Evolutionary conservation across 495 filamentous ascomycete species (phyloP), one percentile per base, ranked within the genome.

Genomic region (Penicillium chermesinum): DNA sequence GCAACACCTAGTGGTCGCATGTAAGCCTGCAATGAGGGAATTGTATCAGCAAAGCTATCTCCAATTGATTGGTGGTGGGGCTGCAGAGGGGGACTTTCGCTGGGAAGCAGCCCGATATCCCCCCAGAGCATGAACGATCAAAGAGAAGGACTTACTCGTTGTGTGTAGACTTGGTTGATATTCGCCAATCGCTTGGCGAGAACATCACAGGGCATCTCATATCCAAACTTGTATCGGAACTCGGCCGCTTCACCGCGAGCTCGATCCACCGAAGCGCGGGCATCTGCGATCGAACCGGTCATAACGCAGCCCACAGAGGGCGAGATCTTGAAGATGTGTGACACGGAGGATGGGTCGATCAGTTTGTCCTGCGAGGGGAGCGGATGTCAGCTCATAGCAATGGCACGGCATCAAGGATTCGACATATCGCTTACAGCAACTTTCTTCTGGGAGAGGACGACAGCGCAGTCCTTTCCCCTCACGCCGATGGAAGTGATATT

Each of bases 171-270:
- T 70, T 98, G 93, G 72, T 89, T 95, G 73, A 98, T 95, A 67
- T 98, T 98, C 56, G 93, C 93, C 71, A 98, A 71, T 66, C 93
- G 79, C 81, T 98, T 98, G 48, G 91, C 87, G 62, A 98, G 69
- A 38, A 87, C 94, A 71, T 98, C 93, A 68, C 88, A 95, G 46
- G 93, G 93, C 94, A 98, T 98, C 76, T 98, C 93, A 70, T 98
- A 98, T 65, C 93, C 93, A 63, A 81, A 96, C 68, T 96, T 96
- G 81, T 98, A 97, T 68, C 84, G 81, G 76, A 98, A 98, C 55
- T 97, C 89, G 39, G 91, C 94, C 51, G 93, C 94, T 74, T 98
- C 93, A 46, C 86, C 87, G 75, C 91, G 84, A 54, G 93, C 93
- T 57, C 93, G 85, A 68, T 87, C 85, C 37, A 95, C 89, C 48